Evolutionary conservation across 2,329 filamentous ascomycete genomes (phyloP).

Genomic region (Aspergillus brunneoviolaceus): DNA sequence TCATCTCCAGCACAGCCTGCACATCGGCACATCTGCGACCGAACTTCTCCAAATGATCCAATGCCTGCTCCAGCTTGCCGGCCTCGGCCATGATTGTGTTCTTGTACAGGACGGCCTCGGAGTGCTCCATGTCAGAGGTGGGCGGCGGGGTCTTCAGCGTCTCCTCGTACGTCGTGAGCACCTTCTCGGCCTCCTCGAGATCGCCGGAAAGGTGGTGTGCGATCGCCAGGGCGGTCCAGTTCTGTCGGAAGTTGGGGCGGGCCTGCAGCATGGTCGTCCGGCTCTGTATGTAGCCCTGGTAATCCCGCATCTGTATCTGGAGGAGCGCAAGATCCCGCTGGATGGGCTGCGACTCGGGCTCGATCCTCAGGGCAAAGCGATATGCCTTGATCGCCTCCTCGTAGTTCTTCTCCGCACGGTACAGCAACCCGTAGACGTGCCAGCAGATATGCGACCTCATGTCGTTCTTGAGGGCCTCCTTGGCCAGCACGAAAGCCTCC

Average conservation of each 20-base stretch:
- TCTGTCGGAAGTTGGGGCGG: constrained; percentile 77
- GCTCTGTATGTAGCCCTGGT: constrained; percentile 87
- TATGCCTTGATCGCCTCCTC: constrained; percentile 99
- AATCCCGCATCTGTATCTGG: constrained; percentile 96
- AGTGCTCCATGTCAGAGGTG: constrained; percentile 83
- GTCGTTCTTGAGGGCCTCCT: constrained; percentile 86
- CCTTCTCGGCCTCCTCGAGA: constrained; percentile 80
- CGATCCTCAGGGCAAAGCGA: constrained; percentile 87
- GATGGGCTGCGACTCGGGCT: constrained; percentile 93
- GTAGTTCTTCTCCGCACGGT: constrained; percentile 93
- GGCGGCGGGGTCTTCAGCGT: constrained; percentile 80
- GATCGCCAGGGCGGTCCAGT: constrained; percentile 96
- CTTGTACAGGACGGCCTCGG: constrained; percentile 92
- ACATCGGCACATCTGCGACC: constrained; percentile 79
- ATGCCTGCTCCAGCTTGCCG: constrained; percentile 76
- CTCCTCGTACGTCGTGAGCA: constrained; percentile 87
- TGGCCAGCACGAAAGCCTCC: constrained; percentile 90
- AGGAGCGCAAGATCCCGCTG: constrained; percentile 89
- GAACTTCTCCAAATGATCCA: constrained; percentile 79
- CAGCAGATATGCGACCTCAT: constrained; percentile 99
- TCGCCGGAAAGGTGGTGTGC: constrained; percentile 90
- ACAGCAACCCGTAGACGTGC: constrained; percentile 96
- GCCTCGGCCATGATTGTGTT: constrained; percentile 90
- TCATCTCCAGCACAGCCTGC: constrained; percentile 78
- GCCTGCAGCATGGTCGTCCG: constrained; percentile 83